Evolutionary conservation across 805 yeast genomes (phyloP).

Genomic region (Candida sithepensis): DNA sequence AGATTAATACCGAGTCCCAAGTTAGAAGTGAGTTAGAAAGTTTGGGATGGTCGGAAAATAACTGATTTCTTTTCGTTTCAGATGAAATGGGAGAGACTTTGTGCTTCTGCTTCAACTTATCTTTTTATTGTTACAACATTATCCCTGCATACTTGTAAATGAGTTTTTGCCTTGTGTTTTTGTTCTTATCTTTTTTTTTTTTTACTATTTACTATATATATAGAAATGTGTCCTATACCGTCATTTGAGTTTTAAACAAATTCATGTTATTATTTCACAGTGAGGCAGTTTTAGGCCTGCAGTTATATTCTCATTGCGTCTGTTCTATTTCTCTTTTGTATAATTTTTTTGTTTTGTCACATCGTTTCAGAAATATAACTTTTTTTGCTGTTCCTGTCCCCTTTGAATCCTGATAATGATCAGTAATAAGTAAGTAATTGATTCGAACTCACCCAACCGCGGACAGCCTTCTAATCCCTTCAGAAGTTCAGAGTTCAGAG

Average conservation of each 20-base stretch:
- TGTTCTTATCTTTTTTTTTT: background rate
- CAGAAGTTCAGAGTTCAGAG: no score
- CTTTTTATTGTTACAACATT: background rate
- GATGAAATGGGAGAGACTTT: background rate
- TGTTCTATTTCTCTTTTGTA: background rate
- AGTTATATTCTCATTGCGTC: background rate
- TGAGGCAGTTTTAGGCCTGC: background rate
- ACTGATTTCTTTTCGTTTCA: background rate
- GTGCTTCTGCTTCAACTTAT: background rate
- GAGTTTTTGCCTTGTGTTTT: conserved; percentile 1
- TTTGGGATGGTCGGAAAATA: conserved; percentile 56
- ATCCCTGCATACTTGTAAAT: background rate
- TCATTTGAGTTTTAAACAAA: background rate
- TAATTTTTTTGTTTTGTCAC: background rate
- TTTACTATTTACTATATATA: background rate
- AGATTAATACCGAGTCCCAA: conserved; percentile 81
- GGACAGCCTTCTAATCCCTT: no score
- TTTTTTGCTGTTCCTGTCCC: background rate
- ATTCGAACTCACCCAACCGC: no score
- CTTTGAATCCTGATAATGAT: background rate
- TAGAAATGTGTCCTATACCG: background rate
- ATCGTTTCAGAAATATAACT: background rate
- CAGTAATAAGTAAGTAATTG: no score
- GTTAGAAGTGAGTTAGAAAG: conserved; percentile 69
- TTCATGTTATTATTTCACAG: background rate